Evolutionary conservation across 108 stramenopile species (phyloP), one percentile per base, ranked within the genome.

Genomic region (Skeletonema grethae): DNA sequence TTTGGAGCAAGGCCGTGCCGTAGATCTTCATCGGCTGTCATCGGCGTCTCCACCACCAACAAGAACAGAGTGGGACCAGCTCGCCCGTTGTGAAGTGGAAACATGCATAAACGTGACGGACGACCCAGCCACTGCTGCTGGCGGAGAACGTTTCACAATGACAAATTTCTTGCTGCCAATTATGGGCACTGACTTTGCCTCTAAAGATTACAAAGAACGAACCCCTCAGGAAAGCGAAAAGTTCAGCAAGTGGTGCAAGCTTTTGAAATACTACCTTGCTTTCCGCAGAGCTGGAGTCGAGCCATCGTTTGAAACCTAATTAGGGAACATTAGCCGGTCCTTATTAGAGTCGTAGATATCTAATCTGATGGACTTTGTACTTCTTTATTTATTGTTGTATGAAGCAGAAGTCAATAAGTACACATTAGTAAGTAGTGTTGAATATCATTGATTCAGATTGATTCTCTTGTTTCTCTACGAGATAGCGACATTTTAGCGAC

Each of bases 191-290:
- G 76, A 48, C 0, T 86, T 87, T 70, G 64, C 64, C 16, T 58
- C 68, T 13, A 87, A 78, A 30, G 82, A 85, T 15, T 85, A 70
- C 71, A 83, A 88, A 10, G 84, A 88, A 31, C 59, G 91, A 31
- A 81, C 77, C 22, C 77, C 79, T 4, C 66, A 70, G 15, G 88
- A 86, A 22, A 82, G 58, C 43, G 65, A 38, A 9, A 63, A 63
- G 22, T 90, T 82, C 57, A 39, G 38, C 15, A 63, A 82, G 12
- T 93, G 92, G 92, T 86, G 79, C 53, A 61, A 68, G 13, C 24
- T 30, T 13, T 58, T 89, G 68, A 87, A 89, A 38, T 93, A 88
- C 88, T 93, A 89, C 65, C 64, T 82, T n/a, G 64, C 81, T 5
- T 65, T 93, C 15, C 70, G 78, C 28, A 83, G 89, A 46, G 64